Evolutionary conservation across 768 basidiomycete genomes (phyloP).

Genomic region (Pleurotus pulmonarius): DNA sequence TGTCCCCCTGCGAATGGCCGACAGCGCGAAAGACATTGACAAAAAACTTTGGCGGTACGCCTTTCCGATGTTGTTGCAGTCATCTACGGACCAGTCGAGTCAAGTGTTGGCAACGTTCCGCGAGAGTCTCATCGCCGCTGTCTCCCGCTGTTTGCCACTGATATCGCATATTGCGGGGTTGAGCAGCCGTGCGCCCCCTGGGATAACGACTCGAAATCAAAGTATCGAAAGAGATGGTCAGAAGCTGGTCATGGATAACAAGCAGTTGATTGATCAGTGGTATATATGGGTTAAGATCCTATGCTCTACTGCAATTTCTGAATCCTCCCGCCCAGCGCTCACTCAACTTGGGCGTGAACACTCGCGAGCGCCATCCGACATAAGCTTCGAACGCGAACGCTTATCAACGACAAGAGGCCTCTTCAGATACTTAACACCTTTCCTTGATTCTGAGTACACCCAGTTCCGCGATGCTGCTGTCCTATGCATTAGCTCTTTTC

Average conservation of each 20-base stretch:
- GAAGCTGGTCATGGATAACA: constrained; percentile 54
- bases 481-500: constrained; percentile 85
- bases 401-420: constrained; percentile 79
- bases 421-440: constrained; percentile 82
- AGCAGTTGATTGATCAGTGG: constrained; percentile 70
- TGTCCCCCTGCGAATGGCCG: constrained; percentile 63
- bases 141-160: constrained; percentile 63
- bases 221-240: constrained; percentile 47
- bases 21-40: constrained; percentile 66
- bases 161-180: constrained; percentile 76
- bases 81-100: constrained; percentile 46
- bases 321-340: constrained; percentile 50
- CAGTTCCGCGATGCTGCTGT: constrained; percentile 85
- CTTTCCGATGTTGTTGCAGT: constrained; percentile 61
- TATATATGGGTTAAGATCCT: constrained; percentile 79
- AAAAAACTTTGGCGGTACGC: constrained; percentile 71
- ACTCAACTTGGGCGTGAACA: constrained; percentile 62
- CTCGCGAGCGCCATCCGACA: constrained; percentile 64
- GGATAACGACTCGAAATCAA: constrained; percentile 37
- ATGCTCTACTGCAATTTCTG: constrained; percentile 78
- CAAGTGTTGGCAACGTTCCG: constrained; percentile 49
- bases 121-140: constrained; percentile 64
- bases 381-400: constrained; percentile 76
- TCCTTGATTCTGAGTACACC: constrained; percentile 82
- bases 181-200: constrained; percentile 48